Percentiles rank a stretch among this genome's conserved stretches.
phyloP scores from a whole-genome alignment of 1,139 yeast species.

The Debaryomyces singareniensis region DNA sequence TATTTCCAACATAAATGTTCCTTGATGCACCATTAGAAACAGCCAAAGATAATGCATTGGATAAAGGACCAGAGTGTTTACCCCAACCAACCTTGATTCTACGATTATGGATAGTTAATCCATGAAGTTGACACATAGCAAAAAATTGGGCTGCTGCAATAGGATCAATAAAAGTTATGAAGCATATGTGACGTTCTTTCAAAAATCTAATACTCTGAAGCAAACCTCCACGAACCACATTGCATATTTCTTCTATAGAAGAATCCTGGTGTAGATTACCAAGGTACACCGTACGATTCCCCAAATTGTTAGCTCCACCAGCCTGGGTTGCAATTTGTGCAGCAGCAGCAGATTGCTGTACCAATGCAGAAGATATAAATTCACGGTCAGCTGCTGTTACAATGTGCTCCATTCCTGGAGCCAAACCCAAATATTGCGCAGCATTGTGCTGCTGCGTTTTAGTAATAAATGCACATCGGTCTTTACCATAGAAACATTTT shows the following conservation, averaged over 20 bases:
- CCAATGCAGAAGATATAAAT: slow-evolving; percentile 51
- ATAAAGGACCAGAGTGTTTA: slow-evolving; percentile 83
- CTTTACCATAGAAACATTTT: slow-evolving; percentile 57
- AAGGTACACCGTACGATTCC: slow-evolving; percentile 86
- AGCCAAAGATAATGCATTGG: slow-evolving; percentile 74
- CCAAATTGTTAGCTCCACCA: slow-evolving; percentile 74
- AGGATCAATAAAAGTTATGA: slow-evolving; percentile 86
- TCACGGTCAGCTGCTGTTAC: slow-evolving; percentile 77
- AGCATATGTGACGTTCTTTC: slow-evolving; percentile 81
- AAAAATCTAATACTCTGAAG: slow-evolving; percentile 69
- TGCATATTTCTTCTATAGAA: slow-evolving; percentile 87
- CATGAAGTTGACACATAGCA: slow-evolving; percentile 81
- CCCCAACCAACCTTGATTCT: slow-evolving; percentile 95
- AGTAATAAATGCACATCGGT: slow-evolving; percentile 70
- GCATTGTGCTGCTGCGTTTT: slow-evolving; percentile 97
- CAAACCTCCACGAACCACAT: slow-evolving; percentile 88
- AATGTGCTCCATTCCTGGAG: slow-evolving; percentile 83
- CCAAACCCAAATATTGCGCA: slow-evolving; percentile 87
- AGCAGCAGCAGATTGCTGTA: slow-evolving; percentile 66
- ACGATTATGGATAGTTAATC: slow-evolving; percentile 72
- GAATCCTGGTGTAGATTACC: slow-evolving; percentile 85
- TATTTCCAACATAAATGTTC: slow-evolving; percentile 80
- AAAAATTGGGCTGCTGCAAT: slow-evolving; percentile 91
- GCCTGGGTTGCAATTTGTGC: slow-evolving; percentile 69
- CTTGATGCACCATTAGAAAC: slow-evolving; percentile 94